Evolutionary conservation across 192 early-diverging fungal genomes (phyloP).

Genomic region (Dimargaris xerosporica): DNA sequence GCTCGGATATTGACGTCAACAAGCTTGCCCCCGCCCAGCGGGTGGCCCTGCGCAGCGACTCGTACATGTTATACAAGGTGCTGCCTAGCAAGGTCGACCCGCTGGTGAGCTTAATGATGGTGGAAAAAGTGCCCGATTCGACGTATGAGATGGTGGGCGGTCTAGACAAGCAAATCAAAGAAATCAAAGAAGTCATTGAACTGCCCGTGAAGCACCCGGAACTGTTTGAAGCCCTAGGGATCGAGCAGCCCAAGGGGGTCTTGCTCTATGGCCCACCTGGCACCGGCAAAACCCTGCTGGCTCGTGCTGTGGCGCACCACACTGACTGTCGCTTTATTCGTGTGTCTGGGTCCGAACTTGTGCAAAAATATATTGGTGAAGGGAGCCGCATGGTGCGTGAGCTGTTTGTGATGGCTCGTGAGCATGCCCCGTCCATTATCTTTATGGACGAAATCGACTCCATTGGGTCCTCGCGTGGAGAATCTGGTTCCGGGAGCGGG

Average conservation of each 20-base stretch:
- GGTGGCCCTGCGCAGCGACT: constrained; percentile 84
- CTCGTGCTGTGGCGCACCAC: constrained; percentile 83
- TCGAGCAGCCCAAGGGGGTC: constrained; percentile 98
- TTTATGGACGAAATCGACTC: constrained; percentile 92
- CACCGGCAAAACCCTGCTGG: constrained; percentile 76
- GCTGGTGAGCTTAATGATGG: constrained; percentile 99
- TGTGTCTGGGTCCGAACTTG: constrained; percentile 78
- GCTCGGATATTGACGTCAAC: constrained; percentile 77
- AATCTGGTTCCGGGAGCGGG: constrained; percentile 38
- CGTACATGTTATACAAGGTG: constrained; percentile 87
- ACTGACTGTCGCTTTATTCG: constrained; percentile 86
- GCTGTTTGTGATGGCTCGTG: constrained; percentile 81
- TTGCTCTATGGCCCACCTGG: constrained; percentile 82
- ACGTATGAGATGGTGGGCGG: constrained; percentile 99
- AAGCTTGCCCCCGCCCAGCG: constrained; percentile 83
- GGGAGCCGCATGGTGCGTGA: constrained; percentile 84
- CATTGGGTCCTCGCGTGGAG: constrained; percentile 73
- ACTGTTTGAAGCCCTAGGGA: constrained; percentile 92
- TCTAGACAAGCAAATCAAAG: constrained; percentile 97
- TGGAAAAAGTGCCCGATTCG: constrained; percentile 98
- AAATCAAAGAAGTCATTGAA: constrained; percentile 99
- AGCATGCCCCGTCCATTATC: constrained; percentile 82
- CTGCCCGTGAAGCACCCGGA: constrained; percentile 99
- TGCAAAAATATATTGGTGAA: constrained; percentile 89
- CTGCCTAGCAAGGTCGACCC: constrained; percentile 97